These are phyloP conservation scores for Nicotiana tomentosiformis DNA, from an alignment of 257 asterid species.

Conservation along the genomic window DNA sequence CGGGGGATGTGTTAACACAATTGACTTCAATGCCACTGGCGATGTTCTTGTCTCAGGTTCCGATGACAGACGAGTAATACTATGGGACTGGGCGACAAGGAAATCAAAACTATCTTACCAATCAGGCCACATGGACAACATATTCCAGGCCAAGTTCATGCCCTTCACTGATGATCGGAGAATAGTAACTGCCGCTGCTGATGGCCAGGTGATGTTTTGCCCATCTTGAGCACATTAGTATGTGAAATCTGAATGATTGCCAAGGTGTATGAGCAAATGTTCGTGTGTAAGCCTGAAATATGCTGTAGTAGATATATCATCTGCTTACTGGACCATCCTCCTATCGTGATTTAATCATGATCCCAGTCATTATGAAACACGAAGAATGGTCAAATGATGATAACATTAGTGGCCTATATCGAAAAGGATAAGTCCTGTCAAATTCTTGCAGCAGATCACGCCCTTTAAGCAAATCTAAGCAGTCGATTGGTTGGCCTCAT, in stretches of 20 bases:
- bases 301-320: not conserved
- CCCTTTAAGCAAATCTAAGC: not conserved
- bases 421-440: not conserved
- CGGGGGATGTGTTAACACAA: conserved; percentile 71
- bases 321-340: not conserved
- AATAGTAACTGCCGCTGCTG: conserved; percentile 67
- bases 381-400: not conserved
- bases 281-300: not conserved
- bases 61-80: conserved; percentile 57
- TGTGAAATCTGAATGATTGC: not conserved
- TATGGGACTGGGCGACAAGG: conserved; percentile 71
- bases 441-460: not conserved
- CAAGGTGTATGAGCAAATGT: no score
- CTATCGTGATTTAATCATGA: not conserved
- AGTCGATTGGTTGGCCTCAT: not conserved
- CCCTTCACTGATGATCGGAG: conserved; percentile 65
- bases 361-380: not conserved
- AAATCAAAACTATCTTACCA: conserved; percentile 48
- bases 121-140: conserved; percentile 68
- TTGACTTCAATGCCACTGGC: conserved; percentile 64
- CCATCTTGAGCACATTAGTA: not conserved
- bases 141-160: conserved; percentile 71
- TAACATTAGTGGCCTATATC: not conserved
- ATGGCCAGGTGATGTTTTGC: conserved; percentile 54
- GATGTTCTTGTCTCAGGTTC: conserved; percentile 75